Base-by-base conservation (phyloP, 2,329 filamentous ascomycete species). In the Trichoderma brevicompactum region DNA sequence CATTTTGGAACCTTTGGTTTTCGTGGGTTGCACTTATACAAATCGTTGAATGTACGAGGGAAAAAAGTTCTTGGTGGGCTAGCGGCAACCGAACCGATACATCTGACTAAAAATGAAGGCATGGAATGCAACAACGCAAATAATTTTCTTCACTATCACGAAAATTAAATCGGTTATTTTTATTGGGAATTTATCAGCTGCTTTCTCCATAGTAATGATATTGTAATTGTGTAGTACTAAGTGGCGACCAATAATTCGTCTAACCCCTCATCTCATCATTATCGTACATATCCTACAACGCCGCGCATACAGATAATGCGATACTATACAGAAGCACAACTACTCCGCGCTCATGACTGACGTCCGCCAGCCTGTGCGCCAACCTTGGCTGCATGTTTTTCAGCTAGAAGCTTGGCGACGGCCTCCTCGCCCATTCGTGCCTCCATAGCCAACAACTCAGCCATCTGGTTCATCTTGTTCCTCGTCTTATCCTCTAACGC, bases 1-100 rank as follows among this genome's bases (percentile, higher is more conserved):
- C 82, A 84, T 84, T 63, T 67, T 74, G 7, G 5, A 53, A 12
- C 13, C 6, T 43, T n/a, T 13, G 5, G 7, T n/a, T 10, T 19
- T 38, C 13, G 17, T 9, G 17, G 40, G 17, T 8, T 34, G 19
- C 15, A n/a, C 17, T 53, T 23, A 5, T 63, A 46, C 54, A 50
- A 32, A 36, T 13, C 17, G 36, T 28, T 32, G 19, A 36, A n/a
- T 10, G 43, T 5, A 28, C 23, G 23, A 38, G 36, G 36, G 10
- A 10, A 38, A 38, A 38, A 38, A 38, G 36, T 38, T 38, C 23
- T 28, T 28, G 23, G 23, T 28, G 23, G 23, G 23, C 23, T 28
- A 28, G 23, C 23, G 23, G 23, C 23, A 5, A 28, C 23, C 23
- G 23, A 28, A 28, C 23, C 23, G 23, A 3, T 28, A 28, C 23